Percentiles rank a stretch among this genome's conserved stretches.
Evolutionary conservation across 2,329 filamentous ascomycete genomes (phyloP).

Genomic region (Cordyceps cateniannulata): DNA sequence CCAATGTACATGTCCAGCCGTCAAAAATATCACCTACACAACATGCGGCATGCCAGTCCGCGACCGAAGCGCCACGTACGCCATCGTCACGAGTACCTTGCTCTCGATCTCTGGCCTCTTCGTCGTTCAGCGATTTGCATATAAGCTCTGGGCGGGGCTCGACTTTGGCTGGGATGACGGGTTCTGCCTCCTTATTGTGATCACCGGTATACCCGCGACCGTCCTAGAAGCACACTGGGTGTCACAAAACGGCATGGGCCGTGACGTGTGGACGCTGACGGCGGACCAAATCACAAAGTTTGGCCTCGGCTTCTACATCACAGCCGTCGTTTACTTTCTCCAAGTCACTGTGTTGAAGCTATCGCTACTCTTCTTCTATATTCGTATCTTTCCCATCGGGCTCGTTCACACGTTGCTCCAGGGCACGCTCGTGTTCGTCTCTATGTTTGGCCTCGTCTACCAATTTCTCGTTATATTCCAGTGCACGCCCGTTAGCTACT

Average conservation of each 20-base stretch:
- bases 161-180: constrained; percentile 27
- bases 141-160: constrained; percentile 22
- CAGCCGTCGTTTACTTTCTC: constrained; percentile 33
- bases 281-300: constrained; percentile 20
- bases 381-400: constrained; percentile 32
- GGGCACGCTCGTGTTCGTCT: constrained; percentile 26
- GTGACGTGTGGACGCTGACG: constrained; percentile 28
- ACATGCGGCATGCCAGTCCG: constrained; percentile 14
- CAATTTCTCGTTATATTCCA: constrained; percentile 28
- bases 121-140: constrained; percentile 28
- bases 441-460: constrained; percentile 25
- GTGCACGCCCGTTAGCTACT: constrained; percentile 32
- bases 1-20: background rate
- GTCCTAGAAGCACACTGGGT: constrained; percentile 20
- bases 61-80: constrained; percentile 15
- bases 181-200: constrained; percentile 17
- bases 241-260: constrained; percentile 22
- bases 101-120: constrained; percentile 27
- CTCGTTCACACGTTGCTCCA: constrained; percentile 26
- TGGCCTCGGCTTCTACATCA: constrained; percentile 24
- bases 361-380: constrained; percentile 36
- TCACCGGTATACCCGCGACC: constrained; percentile 18
- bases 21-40: constrained; percentile 15
- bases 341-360: constrained; percentile 33
- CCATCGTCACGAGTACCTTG: constrained; percentile 16